Percentiles rank a stretch among this genome's conserved stretches.
phyloP scores from a whole-genome alignment of 495 filamentous ascomycete genomes.

The Hypoxylon perforatum region DNA sequence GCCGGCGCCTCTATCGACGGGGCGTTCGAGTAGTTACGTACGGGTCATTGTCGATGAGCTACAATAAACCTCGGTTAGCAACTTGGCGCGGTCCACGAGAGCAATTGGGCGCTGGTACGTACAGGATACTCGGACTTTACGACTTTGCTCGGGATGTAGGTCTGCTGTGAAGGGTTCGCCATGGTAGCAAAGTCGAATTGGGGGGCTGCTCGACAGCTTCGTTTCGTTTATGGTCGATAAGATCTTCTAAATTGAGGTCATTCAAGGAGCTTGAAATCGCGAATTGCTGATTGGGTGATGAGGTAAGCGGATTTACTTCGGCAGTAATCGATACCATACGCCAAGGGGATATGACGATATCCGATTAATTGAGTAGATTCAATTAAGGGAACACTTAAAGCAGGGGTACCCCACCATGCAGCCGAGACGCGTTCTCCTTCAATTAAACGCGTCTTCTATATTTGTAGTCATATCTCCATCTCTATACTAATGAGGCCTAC shows the following conservation, averaged over 20 bases:
- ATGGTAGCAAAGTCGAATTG: slow-evolving; percentile 59
- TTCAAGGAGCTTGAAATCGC: slow-evolving; percentile 30
- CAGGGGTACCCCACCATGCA: no score
- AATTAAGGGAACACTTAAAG: no score
- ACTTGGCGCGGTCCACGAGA: not conserved
- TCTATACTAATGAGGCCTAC: no score
- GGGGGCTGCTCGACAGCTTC: slow-evolving; percentile 39
- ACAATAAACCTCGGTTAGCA: slow-evolving; percentile 30
- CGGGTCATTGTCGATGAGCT: slow-evolving; percentile 99
- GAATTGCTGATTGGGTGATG: slow-evolving; percentile 23
- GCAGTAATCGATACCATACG: no score
- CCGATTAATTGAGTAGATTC: no score
- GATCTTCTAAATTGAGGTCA: slow-evolving; percentile 34
- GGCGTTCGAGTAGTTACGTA: slow-evolving; percentile 60
- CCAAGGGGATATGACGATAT: no score
- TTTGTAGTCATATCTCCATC: no score
- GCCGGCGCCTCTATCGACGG: not conserved
- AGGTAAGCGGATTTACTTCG: slow-evolving; percentile 43
- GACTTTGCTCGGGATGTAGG: slow-evolving; percentile 79
- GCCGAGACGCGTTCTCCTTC: no score
- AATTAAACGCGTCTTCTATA: no score
- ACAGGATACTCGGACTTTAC: slow-evolving; percentile 84
- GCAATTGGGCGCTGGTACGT: slow-evolving; percentile 51
- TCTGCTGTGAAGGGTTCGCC: slow-evolving; percentile 67
- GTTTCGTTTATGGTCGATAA: slow-evolving; percentile 17